These are phyloP conservation scores for Backusella australiensis DNA, from an alignment of 192 early-diverging fungal genomes.

Conservation along the genomic window DNA sequence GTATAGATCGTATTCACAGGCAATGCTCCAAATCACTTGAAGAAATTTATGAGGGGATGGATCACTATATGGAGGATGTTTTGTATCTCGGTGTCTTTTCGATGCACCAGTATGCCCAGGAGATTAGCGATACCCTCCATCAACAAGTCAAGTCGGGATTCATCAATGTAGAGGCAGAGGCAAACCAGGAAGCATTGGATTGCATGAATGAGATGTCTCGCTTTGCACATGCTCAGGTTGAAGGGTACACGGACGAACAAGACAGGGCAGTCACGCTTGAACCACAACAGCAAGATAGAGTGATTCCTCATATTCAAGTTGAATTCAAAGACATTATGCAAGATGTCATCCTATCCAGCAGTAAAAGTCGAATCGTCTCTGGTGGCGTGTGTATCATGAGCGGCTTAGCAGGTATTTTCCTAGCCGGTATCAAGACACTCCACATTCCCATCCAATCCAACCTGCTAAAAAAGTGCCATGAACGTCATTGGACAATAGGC, in stretches of 20 bases:
- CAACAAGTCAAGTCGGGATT: slow-evolving; percentile 58
- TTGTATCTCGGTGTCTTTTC: slow-evolving; percentile 74
- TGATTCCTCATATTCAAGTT: not conserved
- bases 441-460: not conserved
- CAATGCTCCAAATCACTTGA: not conserved
- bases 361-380: not conserved
- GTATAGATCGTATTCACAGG: not conserved
- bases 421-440: not conserved
- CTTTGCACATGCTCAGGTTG: slow-evolving; percentile 13
- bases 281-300: not conserved
- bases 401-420: not conserved
- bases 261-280: not conserved
- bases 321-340: not conserved
- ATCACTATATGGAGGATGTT: not conserved
- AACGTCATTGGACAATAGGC: not conserved
- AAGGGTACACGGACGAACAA: not conserved
- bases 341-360: not conserved
- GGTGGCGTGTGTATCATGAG: not conserved
- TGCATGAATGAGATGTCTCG: slow-evolving; percentile 39
- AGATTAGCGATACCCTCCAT: slow-evolving; percentile 63
- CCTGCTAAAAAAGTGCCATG: not conserved
- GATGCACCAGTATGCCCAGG: slow-evolving; percentile 79
- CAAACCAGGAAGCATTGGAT: slow-evolving; percentile 36
- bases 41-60: not conserved
- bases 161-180: slow-evolving; percentile 52